Conservation (phyloP, 2,329 filamentous ascomycete genomes). For the Bipolaris cookei region DNA sequence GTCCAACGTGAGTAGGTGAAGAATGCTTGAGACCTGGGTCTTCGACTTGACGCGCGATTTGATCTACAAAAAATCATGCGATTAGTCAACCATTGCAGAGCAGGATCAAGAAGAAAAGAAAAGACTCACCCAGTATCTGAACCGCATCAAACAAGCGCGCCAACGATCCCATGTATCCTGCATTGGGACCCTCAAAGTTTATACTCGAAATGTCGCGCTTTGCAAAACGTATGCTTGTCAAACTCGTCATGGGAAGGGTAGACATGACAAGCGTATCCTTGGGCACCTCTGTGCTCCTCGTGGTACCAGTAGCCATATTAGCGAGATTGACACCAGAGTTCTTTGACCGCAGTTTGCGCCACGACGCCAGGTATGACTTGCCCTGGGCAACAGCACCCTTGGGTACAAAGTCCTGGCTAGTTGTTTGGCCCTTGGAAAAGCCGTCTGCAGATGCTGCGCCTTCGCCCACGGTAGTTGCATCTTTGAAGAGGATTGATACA, state of each 20-base stretch:
- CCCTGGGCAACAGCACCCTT: slow-evolving; percentile 50
- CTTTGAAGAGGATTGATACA: slow-evolving; percentile 75
- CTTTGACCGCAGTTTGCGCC: slow-evolving; percentile 89
- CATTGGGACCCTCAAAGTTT: slow-evolving; percentile 81
- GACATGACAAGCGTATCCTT: slow-evolving; percentile 66
- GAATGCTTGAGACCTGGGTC: slow-evolving; percentile 91
- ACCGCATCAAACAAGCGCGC: slow-evolving; percentile 91
- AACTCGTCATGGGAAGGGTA: slow-evolving; percentile 67
- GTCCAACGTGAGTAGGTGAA: slow-evolving; percentile 90
- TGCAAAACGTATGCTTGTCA: slow-evolving; percentile 75
- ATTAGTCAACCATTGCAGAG: too few species aligned
- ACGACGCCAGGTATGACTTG: slow-evolving; percentile 82
- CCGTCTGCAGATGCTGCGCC: slow-evolving; percentile 34
- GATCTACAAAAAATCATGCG: slow-evolving; percentile 63
- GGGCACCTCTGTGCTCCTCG: slow-evolving; percentile 40
- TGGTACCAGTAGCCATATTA: slow-evolving; percentile 51
- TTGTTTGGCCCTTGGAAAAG: slow-evolving; percentile 35
- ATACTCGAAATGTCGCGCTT: slow-evolving; percentile 73
- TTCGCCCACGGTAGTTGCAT: slow-evolving; percentile 57
- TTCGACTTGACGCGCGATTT: slow-evolving; percentile 94
- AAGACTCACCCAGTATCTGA: slow-evolving; percentile 81
- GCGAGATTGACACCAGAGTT: slow-evolving; percentile 68
- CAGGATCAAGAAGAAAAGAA: not conserved
- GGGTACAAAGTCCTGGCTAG: slow-evolving; percentile 40
- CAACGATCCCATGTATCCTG: slow-evolving; percentile 88